Evolutionary conservation across 202 grass and related monocot species (phyloP), one percentile per base, ranked within the genome.

Genomic region (Hordeum pubiflorum): DNA sequence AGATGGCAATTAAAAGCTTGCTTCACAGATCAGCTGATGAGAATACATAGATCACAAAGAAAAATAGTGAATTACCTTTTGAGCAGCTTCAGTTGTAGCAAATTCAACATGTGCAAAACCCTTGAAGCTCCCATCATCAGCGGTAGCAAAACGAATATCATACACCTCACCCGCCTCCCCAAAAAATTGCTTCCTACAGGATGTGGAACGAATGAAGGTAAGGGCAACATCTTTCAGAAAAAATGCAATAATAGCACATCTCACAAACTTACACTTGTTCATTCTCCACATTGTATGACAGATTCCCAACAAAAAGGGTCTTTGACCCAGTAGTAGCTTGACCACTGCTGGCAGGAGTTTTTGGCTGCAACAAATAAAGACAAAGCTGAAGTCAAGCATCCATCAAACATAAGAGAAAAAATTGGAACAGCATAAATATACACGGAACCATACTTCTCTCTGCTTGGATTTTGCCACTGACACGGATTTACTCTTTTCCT

Each of bases 71-170:
- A 64, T 26, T 64, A 95, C 96, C 72, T 99, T 93, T 34, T 88
- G 69, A 84, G 85, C 92, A 72, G 75, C 89, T 81, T 99, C 90
- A 62, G 57, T 14, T 14, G 84, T 88, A 36, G 86, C 79, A 24
- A 99, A 99, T 85, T 99, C 87, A 80, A 99, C 85, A 83, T 99
- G 92, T 14, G 74, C 90, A 79, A 82, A 98, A 7, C 96, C 96
- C 72, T 63, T 98, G 9, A 84, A 86, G 29, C 34, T 64, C 29
- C 96, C 96, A 88, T 98, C 92, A 2, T 88, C 90, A 27, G 8
- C 20, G 2, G 73, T 83, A 46, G 77, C 23, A 41, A 99, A 57
- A 21, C 96, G 86, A 57, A 95, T 74, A 74, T 93, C 83, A 88
- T 83, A 81, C 36, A 99, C 22, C 79, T 93, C 92, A 43, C 90